A percentile compares a stretch with the other conserved stretches of the same genome.
Conservation (phyloP, 768 basidiomycete species). For the Phylloporus arenicola region DNA sequence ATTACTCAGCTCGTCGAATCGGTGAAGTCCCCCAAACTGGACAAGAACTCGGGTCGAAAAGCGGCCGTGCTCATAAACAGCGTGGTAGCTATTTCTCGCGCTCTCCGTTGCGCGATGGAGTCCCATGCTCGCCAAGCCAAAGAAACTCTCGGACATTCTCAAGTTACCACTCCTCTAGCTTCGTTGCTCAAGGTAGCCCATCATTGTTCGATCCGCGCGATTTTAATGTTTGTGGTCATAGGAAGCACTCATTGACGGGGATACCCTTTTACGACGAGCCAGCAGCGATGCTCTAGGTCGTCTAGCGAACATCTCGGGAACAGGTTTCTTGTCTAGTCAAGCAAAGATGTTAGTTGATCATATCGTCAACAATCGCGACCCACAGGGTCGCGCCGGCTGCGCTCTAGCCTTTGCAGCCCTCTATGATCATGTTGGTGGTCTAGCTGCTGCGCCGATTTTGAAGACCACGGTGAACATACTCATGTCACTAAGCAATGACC, state of each 20-base stretch:
- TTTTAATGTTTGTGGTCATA: constrained; percentile 26
- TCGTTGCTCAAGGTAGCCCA: constrained; percentile 71
- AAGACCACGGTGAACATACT: constrained; percentile 95
- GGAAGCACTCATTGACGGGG: constrained; percentile 80
- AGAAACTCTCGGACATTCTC: constrained; percentile 61
- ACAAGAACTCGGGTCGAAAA: constrained; percentile 81
- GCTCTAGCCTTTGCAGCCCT: constrained; percentile 90
- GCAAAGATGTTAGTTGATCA: constrained; percentile 90
- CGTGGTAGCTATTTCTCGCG: constrained; percentile 64
- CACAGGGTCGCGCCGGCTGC: constrained; percentile 88
- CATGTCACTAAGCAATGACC: constrained; percentile 92
- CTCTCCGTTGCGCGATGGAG: constrained; percentile 54
- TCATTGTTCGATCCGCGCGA: constrained; percentile 3
- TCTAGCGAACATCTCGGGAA: constrained; percentile 76
- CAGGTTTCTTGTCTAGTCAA: constrained; percentile 76
- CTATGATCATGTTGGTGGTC: constrained; percentile 85
- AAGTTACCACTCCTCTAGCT: constrained; percentile 57
- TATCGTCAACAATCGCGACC: constrained; percentile 91
- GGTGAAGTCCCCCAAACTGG: constrained; percentile 70
- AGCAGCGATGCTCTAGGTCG: constrained; percentile 89
- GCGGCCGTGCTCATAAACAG: constrained; percentile 82
- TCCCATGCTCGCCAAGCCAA: constrained; percentile 51
- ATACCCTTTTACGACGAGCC: constrained; percentile 66
- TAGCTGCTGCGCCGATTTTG: constrained; percentile 90
- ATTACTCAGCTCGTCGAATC: constrained; percentile 59